Evolutionary conservation across 2,329 filamentous ascomycete genomes (phyloP), one percentile per base, ranked within the genome.

Genomic region (Pleomassaria siparia): DNA sequence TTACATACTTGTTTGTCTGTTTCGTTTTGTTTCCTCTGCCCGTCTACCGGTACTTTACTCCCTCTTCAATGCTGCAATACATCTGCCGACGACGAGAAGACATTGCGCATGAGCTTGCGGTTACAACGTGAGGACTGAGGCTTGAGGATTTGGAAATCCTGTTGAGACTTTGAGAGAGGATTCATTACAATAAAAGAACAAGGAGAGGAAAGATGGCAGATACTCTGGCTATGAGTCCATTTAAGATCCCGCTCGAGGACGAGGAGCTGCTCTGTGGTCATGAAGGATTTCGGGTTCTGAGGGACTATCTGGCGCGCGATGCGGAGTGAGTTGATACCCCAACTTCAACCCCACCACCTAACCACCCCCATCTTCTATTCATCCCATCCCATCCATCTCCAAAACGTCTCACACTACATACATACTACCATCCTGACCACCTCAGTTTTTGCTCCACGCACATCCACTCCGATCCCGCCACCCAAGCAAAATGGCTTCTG

Each of bases 361-460:
- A n/a, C n/a, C n/a, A n/a, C n/a, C n/a, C n/a, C n/a, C n/a, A n/a
- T n/a, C n/a, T n/a, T n/a, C n/a, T n/a, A n/a, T n/a, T n/a, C n/a
- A n/a, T n/a, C n/a, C n/a, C n/a, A n/a, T n/a, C n/a, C n/a, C n/a
- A n/a, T n/a, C n/a, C n/a, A n/a, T n/a, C n/a, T n/a, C n/a, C n/a
- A n/a, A n/a, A 41, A 44, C 21, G 21, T 43, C 6, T n/a, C 9
- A 13, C n/a, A 13, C 9, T 13, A 22, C 11, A 28, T 46, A 25
- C 47, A 46, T 36, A 24, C 39, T 44, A 24, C 46, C 41, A 10
- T 25, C 32, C 40, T 44, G 25, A 32, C 42, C 39, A 41, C 33
- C 36, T 18, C 54, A 77, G 75, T 48, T 75, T 78, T 51, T 79
- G 76, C 65, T 46, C 63, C 25, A 47, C 64, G 12, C 76, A 79